phyloP scores from a whole-genome alignment of 2,329 filamentous ascomycete genomes.

The Dactylellina drechsleri region DNA sequence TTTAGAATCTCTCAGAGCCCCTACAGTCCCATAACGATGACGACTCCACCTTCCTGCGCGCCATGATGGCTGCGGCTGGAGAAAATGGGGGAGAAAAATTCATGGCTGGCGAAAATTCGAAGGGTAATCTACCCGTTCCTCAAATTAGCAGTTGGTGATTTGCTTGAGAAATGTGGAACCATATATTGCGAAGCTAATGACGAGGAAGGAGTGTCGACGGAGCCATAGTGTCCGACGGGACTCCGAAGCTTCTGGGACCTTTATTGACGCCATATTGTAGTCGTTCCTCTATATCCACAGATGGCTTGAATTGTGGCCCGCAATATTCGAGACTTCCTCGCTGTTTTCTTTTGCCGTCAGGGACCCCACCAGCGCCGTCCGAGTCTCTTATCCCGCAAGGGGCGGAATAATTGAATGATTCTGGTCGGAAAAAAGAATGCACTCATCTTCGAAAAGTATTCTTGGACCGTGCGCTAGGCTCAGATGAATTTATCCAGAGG shows the following conservation, averaged over 20 bases:
- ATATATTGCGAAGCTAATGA: neutral
- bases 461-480: slow-evolving; percentile 23
- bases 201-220: slow-evolving; percentile 19
- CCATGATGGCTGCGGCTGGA: slow-evolving; percentile 23
- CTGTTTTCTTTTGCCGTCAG: slow-evolving; percentile 29
- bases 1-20: slow-evolving; percentile 20
- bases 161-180: slow-evolving; percentile 10
- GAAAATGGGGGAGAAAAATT: slow-evolving; percentile 3
- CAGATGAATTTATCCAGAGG: slow-evolving; percentile 34
- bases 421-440: slow-evolving; percentile 26
- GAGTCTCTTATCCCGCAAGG: no score
- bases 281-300: neutral
- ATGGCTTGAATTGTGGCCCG: slow-evolving; percentile 10
- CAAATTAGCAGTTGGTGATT: slow-evolving; percentile 5
- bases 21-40: slow-evolving; percentile 19
- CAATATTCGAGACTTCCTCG: neutral
- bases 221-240: slow-evolving; percentile 42
- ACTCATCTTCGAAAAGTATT: slow-evolving; percentile 29
- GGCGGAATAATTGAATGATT: slow-evolving; percentile 18
- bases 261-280: slow-evolving; percentile 24
- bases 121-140: slow-evolving; percentile 31
- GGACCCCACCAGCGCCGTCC: neutral
- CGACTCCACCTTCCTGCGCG: slow-evolving; percentile 26
- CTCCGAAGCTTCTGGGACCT: slow-evolving; percentile 1
- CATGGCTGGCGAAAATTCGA: slow-evolving; percentile 18